Base-by-base conservation (phyloP, 441 rosid genomes). In the Mallotus japonicus region DNA sequence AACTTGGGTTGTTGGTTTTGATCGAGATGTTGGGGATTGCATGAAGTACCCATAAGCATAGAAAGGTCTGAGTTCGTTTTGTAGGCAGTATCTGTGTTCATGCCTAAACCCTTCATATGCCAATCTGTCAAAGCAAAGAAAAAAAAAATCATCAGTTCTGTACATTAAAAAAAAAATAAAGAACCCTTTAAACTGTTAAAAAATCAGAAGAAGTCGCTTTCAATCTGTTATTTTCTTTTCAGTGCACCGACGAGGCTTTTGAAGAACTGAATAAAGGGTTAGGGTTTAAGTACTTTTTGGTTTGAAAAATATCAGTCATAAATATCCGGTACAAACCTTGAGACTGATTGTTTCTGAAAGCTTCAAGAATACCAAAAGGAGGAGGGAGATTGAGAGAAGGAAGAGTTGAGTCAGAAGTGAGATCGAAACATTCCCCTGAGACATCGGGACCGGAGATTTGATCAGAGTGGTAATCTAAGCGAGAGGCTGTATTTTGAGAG, bases 1-100 rank as follows among this genome's bases (percentile, higher is more conserved):
- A 91, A 87, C 80, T 93, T 93, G 11, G 96, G 97, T 65, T 82
- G 82, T 78, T 81, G 85, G 60, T 56, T 80, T 40, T 72, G 78
- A 77, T 63, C 75, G 46, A 61, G 72, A 70, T 11, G 71, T 72
- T 82, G 86, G 40, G 37, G 72, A 71, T 75, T 87, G 92, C 93
- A 83, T 83, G 93, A 79, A 79, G 63, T 70, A 32, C 77, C 80
- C 87, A 84, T 76, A 19, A 86, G 54, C 84, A 84, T 79, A 56
- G 81, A 67, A 47, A 80, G 59, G 58, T 74, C 82, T 60, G 62
- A 50, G 55, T 28, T 62, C 22, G 82, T 63, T 59, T 70, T 78
- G 77, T 78, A 73, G 72, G 62, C 73, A 37, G 65, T 53, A 3
- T 77, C 82, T 50, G 71, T 28, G 74, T 75, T 79, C 82, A 80